Evolutionary conservation across 2,329 filamentous ascomycete genomes (phyloP).

Genomic region (Thelonectria rubi): DNA sequence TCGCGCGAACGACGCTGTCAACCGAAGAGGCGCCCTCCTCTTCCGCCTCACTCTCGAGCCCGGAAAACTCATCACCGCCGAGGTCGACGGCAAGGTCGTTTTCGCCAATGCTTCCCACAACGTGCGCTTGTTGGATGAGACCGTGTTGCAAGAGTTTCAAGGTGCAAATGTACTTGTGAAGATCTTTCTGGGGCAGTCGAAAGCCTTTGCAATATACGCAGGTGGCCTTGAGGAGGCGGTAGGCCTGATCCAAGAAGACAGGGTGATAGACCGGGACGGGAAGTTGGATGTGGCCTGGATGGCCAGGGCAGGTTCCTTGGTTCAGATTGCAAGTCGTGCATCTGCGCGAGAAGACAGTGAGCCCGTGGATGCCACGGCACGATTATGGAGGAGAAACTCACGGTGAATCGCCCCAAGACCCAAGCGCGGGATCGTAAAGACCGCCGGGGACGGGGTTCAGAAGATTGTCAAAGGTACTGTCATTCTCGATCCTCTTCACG

Average conservation of each 20-base stretch:
- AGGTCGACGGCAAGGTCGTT: slow-evolving; percentile 50
- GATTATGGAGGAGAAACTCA: slow-evolving; percentile 52
- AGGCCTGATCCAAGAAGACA: slow-evolving; percentile 93
- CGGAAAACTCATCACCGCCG: slow-evolving; percentile 44
- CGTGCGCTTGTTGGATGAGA: slow-evolving; percentile 73
- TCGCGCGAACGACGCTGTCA: slow-evolving; percentile 61
- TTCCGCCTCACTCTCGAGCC: slow-evolving; percentile 66
- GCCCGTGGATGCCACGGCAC: slow-evolving; percentile 14
- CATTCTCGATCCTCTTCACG: slow-evolving; percentile 92
- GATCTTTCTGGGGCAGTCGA: slow-evolving; percentile 77
- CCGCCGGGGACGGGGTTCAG: slow-evolving; percentile 90
- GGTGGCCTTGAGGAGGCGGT: slow-evolving; percentile 84
- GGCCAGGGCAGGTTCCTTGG: slow-evolving; percentile 84
- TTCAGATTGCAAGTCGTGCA: slow-evolving; percentile 93
- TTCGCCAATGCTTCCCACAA: slow-evolving; percentile 63
- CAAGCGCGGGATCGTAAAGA: slow-evolving; percentile 90
- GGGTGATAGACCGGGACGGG: slow-evolving; percentile 94
- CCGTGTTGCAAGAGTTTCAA: slow-evolving; percentile 87
- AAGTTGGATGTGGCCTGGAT: slow-evolving; percentile 94
- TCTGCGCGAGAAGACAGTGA: slow-evolving; percentile 54
- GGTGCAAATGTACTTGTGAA: slow-evolving; percentile 85
- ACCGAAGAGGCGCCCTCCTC: slow-evolving; percentile 67
- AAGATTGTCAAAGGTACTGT: slow-evolving; percentile 91
- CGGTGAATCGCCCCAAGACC: slow-evolving; percentile 87
- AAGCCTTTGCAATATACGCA: slow-evolving; percentile 92